These are phyloP conservation scores for Aspergillus persii DNA, from an alignment of 2,329 filamentous ascomycete genomes.

Conservation along the genomic window DNA sequence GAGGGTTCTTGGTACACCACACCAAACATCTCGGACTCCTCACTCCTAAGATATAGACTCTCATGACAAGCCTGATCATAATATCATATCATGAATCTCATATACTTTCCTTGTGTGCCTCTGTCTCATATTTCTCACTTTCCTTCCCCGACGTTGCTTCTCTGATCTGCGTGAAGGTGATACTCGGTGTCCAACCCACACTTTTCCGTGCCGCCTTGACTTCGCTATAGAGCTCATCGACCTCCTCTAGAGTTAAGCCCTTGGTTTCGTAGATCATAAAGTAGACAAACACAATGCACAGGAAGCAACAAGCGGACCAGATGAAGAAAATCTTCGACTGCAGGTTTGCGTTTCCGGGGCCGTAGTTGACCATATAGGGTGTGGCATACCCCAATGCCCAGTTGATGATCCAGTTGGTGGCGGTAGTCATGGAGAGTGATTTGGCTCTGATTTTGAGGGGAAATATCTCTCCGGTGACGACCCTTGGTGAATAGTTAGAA, in stretches of 20 bases:
- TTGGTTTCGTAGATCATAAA: constrained; percentile 86
- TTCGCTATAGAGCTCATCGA: constrained; percentile 69
- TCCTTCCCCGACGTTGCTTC: neutral
- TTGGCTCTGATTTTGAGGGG: constrained; percentile 49
- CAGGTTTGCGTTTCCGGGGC: constrained; percentile 66
- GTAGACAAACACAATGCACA: constrained; percentile 53
- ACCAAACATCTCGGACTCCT: too few species aligned
- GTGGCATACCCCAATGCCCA: constrained; percentile 79
- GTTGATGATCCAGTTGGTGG: constrained; percentile 61
- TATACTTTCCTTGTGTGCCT: too few species aligned
- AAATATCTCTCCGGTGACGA: constrained; percentile 51
- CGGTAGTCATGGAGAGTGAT: constrained; percentile 52
- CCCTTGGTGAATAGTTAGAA: constrained; percentile 18
- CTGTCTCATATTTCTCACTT: neutral
- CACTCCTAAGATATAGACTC: too few species aligned
- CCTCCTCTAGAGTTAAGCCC: constrained; percentile 75
- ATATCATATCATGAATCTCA: too few species aligned
- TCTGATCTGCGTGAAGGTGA: neutral
- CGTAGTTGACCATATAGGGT: constrained; percentile 72
- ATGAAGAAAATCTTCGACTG: constrained; percentile 59
- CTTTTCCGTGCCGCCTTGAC: neutral
- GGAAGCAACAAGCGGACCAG: constrained; percentile 57
- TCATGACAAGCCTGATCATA: too few species aligned
- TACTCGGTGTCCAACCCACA: constrained; percentile 1
- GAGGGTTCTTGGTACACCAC: too few species aligned